A percentile compares a stretch with the other conserved stretches of the same genome.
Conservation (phyloP, 352 stramenopile species). For the Phytopythium helicoides region DNA sequence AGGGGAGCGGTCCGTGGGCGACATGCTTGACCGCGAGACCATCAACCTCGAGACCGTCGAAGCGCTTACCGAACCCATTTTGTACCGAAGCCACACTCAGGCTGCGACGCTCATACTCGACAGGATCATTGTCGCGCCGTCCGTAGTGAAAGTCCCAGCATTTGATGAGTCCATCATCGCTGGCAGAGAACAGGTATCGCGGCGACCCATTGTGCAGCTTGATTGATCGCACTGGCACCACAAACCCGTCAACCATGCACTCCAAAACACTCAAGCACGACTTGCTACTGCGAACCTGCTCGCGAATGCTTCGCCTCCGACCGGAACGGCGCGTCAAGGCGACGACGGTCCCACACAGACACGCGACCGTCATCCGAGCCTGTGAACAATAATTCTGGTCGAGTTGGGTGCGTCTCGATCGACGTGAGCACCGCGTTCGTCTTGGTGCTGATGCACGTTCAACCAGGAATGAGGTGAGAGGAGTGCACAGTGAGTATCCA, state of each 20-base stretch:
- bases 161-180: slow-evolving; percentile 63
- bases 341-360: slow-evolving; percentile 74
- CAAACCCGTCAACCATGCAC: background rate
- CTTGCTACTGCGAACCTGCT: slow-evolving; percentile 20
- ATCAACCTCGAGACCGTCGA: slow-evolving; percentile 1
- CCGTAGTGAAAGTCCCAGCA: slow-evolving; percentile 75
- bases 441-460: slow-evolving; percentile 24
- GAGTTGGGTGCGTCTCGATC: slow-evolving; percentile 73
- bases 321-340: slow-evolving; percentile 60
- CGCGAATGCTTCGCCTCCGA: slow-evolving; percentile 64
- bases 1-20: slow-evolving; percentile 41
- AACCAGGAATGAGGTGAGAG: background rate
- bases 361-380: slow-evolving; percentile 65
- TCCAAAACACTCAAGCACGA: too few relatives aligned
- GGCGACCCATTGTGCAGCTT: slow-evolving; percentile 63
- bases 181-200: slow-evolving; percentile 60
- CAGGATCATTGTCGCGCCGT: slow-evolving; percentile 31
- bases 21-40: slow-evolving; percentile 40
- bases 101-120: slow-evolving; percentile 54
- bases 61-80: slow-evolving; percentile 15
- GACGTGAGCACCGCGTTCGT: slow-evolving; percentile 43
- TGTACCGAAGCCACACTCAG: background rate
- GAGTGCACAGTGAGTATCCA: background rate
- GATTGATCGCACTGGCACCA: slow-evolving; percentile 45
- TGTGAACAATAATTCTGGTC: slow-evolving; percentile 72